phyloP scores from a whole-genome alignment of 345 rosid species.

The Sisymbrium irio region DNA sequence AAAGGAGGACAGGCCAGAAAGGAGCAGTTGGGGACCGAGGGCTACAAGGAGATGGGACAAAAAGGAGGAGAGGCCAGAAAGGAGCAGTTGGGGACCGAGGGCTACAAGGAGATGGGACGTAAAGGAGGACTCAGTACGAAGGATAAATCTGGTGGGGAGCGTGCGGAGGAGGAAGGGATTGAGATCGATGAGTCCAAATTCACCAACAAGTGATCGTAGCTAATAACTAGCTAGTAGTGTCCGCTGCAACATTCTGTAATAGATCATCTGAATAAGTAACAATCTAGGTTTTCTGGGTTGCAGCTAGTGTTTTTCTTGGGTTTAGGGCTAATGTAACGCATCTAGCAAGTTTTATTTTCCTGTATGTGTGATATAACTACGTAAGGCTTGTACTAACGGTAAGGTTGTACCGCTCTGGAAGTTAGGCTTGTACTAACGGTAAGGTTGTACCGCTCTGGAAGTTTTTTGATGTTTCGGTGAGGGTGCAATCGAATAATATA shows the following conservation, averaged over 20 bases:
- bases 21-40: constrained; percentile 56
- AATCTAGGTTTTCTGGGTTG: constrained; percentile 9
- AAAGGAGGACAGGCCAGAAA: constrained; percentile 54
- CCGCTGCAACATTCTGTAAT: constrained; percentile 19
- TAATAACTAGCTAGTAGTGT: not conserved
- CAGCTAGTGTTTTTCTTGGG: not conserved
- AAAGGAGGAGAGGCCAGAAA: constrained; percentile 66
- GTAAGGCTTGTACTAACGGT: constrained; percentile 7
- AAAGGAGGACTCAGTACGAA: constrained; percentile 63
- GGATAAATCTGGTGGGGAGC: constrained; percentile 60
- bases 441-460: not conserved
- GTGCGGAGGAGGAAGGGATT: constrained; percentile 62
- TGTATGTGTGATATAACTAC: not conserved
- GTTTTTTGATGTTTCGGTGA: constrained; percentile 5
- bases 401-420: constrained; percentile 9
- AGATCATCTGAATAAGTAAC: constrained; percentile 21
- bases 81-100: constrained; percentile 70
- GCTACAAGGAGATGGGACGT: constrained; percentile 73
- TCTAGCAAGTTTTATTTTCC: not conserved
- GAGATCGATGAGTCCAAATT: constrained; percentile 65
- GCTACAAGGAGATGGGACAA: constrained; percentile 55
- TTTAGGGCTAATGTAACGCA: not conserved
- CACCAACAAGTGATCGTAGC: constrained; percentile 33
- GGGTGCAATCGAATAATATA: constrained; percentile 28
- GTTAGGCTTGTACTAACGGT: constrained; percentile 7